Evolutionary conservation across 768 basidiomycete species (phyloP), one percentile per base, ranked within the genome.

Genomic region (Tremella mesenterica): DNA sequence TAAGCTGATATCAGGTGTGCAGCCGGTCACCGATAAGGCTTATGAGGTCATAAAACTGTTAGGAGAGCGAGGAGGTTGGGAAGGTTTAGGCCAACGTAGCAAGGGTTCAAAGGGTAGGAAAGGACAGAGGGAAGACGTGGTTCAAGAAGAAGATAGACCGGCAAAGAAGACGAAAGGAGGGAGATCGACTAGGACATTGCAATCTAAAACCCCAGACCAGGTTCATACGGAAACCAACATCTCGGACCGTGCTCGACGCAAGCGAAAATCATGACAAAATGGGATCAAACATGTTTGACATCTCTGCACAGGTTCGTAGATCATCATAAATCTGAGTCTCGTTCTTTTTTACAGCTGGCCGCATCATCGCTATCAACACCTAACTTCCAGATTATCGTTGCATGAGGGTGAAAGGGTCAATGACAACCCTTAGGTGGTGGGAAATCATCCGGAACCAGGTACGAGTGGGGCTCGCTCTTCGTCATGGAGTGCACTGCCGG

Each of bases 381-480:
- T n/a, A n/a, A n/a, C n/a, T n/a, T n/a, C n/a, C n/a, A n/a, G n/a
- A n/a, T n/a, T n/a, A n/a, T n/a, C n/a, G n/a, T n/a, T n/a, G n/a
- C n/a, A n/a, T n/a, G n/a, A n/a, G n/a, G n/a, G n/a, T n/a, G n/a
- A n/a, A n/a, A n/a, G n/a, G n/a, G n/a, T n/a, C n/a, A n/a, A n/a
- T n/a, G n/a, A n/a, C n/a, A n/a, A n/a, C n/a, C n/a, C n/a, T n/a
- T n/a, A n/a, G n/a, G n/a, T n/a, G n/a, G n/a, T n/a, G n/a, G n/a
- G n/a, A n/a, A n/a, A n/a, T n/a, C n/a, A n/a, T n/a, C 57, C 63
- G 2, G 61, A 68, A 12, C 59, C 59, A 23, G 56, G 49, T 39
- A 91, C 79, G 54, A 95, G 81, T 4, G 90, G 90, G 8, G 84
- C 85, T 52, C 88, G 81, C 74, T 96, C 92, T 69, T 88, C 88